Evolutionary conservation across 495 filamentous ascomycete species (phyloP), one percentile per base, ranked within the genome.

Genomic region (Neurospora sp.): DNA sequence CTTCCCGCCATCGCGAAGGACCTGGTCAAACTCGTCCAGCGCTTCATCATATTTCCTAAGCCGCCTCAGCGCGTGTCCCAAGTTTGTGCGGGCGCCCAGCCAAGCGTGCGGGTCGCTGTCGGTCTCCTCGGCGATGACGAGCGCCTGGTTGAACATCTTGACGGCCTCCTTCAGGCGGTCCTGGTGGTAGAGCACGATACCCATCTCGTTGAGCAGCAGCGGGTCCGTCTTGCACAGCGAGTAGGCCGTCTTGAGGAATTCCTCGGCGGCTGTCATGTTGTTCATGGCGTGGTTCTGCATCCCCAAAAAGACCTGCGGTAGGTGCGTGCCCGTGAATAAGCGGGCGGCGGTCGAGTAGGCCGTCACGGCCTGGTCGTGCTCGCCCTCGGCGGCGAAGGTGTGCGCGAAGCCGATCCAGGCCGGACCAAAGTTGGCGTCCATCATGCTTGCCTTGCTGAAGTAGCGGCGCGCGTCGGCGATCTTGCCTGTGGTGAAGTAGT

Each of bases 331-430:
- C 82, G 97, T 95, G 84, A 99, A 99, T 1, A 99, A 85, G 38
- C 96, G 88, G 14, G 95, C 96, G 1, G 96, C 96, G 16, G 96
- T 99, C 44, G 92, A 96, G 85, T 99, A 99, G 8, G 96, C 96
- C 18, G 95, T 94, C 74, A 99, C 97, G 70, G 96, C 96, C 83
- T 99, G 96, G 79, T 99, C 96, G 82, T 98, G 94, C 82, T 99
- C 96, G 71, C 96, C 96, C 82, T 99, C 96, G n/a, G 95, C 95
- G n/a, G 96, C 96, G 79, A 99, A 99, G 1, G 96, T 99, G 83
- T 99, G 96, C 31, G 96, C 96, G 82, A 99, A 99, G 9, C 96
- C 96, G 73, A 99, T 98, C 96, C 96, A 99, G 45, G 96, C 96
- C 6, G 96, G 93, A 6, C 96, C 96, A 76, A 97, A 98, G 83